These are phyloP conservation scores for Rhododendron henanense DNA, from an alignment of 148 eudicot species.

Conservation along the genomic window DNA sequence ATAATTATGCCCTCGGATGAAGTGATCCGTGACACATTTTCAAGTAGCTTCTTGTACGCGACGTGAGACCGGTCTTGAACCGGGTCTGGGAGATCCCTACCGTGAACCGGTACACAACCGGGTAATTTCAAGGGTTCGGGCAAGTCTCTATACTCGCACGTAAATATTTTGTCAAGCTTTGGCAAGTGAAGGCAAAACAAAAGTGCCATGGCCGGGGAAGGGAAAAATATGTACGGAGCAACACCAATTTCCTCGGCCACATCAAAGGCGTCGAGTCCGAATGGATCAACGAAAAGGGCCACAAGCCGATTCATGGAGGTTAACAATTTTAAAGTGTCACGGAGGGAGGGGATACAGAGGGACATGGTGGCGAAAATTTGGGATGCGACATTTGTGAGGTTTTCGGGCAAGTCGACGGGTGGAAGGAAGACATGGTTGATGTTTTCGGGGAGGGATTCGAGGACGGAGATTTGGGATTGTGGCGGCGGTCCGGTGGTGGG, in stretches of 20 bases:
- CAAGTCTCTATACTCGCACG: conserved; percentile 12
- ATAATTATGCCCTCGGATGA: conserved; percentile 18
- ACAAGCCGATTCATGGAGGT: not conserved
- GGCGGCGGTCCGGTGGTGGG: conserved; percentile 31
- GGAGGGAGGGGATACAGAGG: not conserved
- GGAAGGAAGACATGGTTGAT: conserved; percentile 14
- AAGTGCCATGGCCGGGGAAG: conserved; percentile 16
- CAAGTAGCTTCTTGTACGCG: not conserved
- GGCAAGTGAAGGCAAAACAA: not conserved
- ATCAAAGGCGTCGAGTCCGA: conserved; percentile 13
- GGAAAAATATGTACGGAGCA: not conserved
- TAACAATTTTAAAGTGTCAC: not conserved
- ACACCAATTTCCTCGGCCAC: conserved; percentile 18
- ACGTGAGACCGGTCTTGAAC: conserved; percentile 15
- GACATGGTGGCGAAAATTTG: not conserved
- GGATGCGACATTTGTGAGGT: not conserved
- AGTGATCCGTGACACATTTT: not conserved
- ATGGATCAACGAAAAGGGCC: conserved; percentile 6
- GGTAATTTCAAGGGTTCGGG: conserved; percentile 10
- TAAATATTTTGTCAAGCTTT: conserved; percentile 10
- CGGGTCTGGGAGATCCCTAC: conserved; percentile 1
- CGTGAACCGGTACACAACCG: conserved; percentile 12
- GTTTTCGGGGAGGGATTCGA: conserved; percentile 30
- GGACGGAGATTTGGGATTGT: conserved; percentile 19
- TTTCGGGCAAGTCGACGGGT: not conserved